phyloP scores from a whole-genome alignment of 2,329 filamentous ascomycete species.

The Hysterium pulicare region DNA sequence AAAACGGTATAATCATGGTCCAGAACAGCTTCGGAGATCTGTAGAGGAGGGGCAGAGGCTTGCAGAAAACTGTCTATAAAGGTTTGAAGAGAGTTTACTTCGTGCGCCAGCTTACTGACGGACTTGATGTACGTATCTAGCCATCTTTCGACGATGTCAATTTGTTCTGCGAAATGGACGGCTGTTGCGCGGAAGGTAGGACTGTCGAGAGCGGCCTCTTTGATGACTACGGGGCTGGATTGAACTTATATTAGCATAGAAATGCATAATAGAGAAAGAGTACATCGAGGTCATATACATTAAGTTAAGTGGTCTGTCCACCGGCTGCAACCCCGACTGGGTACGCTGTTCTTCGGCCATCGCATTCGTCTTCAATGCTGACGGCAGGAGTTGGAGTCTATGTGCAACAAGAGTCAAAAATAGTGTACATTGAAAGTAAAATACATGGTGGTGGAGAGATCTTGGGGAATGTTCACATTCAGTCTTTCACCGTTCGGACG shows the following conservation, averaged over 20 bases:
- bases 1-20: constrained; percentile 94
- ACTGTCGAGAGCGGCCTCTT: constrained; percentile 94
- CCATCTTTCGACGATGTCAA: constrained; percentile 90
- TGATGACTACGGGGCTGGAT: constrained; percentile 72
- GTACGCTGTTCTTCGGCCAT: constrained; percentile 36
- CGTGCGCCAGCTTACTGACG: constrained; percentile 58
- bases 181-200: constrained; percentile 89
- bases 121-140: constrained; percentile 69
- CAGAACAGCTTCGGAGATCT: constrained; percentile 76
- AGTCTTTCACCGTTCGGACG: too few species aligned
- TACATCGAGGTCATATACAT: constrained; percentile 28
- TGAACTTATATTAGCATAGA: constrained; percentile 6
- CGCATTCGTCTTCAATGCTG: constrained; percentile 1
- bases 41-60: constrained; percentile 69
- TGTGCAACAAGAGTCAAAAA: constrained; percentile 6
- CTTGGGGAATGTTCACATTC: constrained; percentile 4
- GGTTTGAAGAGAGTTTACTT: constrained; percentile 72
- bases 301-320: constrained; percentile 40
- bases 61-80: constrained; percentile 73
- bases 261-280: not conserved
- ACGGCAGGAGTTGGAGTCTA: constrained; percentile 3
- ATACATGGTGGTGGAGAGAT: constrained; percentile 16
- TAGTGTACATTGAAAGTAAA: constrained; percentile 17
- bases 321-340: constrained; percentile 34
- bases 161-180: constrained; percentile 84